Evolutionary conservation across 164 flowering plant species (phyloP).

Genomic region (Vitis cinerea): DNA sequence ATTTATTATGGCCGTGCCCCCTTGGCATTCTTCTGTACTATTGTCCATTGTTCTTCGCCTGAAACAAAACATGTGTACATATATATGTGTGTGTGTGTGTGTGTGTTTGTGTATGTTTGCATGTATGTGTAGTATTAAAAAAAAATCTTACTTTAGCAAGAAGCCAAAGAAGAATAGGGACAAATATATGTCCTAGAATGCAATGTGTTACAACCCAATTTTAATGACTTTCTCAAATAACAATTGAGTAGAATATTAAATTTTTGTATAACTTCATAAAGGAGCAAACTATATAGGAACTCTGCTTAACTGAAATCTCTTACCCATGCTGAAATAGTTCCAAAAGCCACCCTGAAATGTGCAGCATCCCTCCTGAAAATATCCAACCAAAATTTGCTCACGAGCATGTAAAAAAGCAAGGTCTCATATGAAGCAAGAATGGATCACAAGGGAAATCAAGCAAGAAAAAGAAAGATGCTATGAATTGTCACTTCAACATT

Average conservation of each 20-base stretch:
- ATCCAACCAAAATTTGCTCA: not conserved
- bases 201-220: not conserved
- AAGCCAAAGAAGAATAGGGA: not conserved
- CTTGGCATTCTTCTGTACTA: no score
- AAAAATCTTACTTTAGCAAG: no score
- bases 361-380: conserved; percentile 70
- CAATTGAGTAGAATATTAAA: not conserved
- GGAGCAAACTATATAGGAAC: not conserved
- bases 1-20: no score
- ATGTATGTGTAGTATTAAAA: no score
- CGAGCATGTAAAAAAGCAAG: conserved; percentile 5
- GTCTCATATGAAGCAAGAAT: not conserved
- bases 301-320: conserved; percentile 18
- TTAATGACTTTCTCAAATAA: not conserved
- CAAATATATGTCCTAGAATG: not conserved
- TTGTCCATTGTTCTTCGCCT: no score
- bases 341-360: conserved; percentile 96
- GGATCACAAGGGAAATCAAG: conserved; percentile 1
- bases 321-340: conserved; percentile 99
- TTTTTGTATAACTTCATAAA: no score
- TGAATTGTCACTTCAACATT: not conserved
- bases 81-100: no score
- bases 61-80: no score
- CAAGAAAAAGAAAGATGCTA: conserved; percentile 6
- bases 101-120: no score